A percentile compares a stretch with the other conserved stretches of the same genome.
phyloP scores from a whole-genome alignment of 2,329 filamentous ascomycete genomes.

The Nectriaceae sp. region DNA sequence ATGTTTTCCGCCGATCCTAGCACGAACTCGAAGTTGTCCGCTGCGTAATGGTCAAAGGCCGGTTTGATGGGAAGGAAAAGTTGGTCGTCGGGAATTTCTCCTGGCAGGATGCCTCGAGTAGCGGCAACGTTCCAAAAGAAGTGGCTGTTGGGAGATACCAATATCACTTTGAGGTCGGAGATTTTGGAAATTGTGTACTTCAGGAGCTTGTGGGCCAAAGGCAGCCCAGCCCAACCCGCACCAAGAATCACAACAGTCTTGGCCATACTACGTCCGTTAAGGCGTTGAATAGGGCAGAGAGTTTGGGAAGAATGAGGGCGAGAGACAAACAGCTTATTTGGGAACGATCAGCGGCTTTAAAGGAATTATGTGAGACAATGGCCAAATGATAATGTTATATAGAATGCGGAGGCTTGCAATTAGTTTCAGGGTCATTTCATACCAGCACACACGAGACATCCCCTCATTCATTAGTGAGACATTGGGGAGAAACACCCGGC shows the following conservation, averaged over 20 bases:
- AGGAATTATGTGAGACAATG: no score
- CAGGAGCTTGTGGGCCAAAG: slow-evolving; percentile 52
- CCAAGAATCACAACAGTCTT: slow-evolving; percentile 55
- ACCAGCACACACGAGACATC: no score
- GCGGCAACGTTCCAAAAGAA: slow-evolving; percentile 60
- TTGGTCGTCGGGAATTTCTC: slow-evolving; percentile 46
- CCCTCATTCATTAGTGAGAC: no score
- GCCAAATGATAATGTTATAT: no score
- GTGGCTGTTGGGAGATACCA: slow-evolving; percentile 55
- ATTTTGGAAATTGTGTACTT: slow-evolving; percentile 47
- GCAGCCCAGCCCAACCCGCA: slow-evolving; percentile 52
- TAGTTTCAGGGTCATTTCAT: no score
- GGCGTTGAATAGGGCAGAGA: no score
- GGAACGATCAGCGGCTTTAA: no score
- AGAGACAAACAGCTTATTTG: no score
- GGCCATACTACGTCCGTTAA: no score
- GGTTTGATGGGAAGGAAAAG: slow-evolving; percentile 48
- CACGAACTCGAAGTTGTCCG: slow-evolving; percentile 48
- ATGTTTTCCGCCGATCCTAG: slow-evolving; percentile 46
- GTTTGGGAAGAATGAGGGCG: no score
- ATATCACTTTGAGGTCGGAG: slow-evolving; percentile 49
- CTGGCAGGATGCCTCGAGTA: slow-evolving; percentile 55
- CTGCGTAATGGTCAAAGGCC: slow-evolving; percentile 48
- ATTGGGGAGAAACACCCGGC: no score
- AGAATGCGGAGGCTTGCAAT: no score